Conservation (phyloP, 2,329 filamentous ascomycete species). For the Ascosphaera acerosa region DNA sequence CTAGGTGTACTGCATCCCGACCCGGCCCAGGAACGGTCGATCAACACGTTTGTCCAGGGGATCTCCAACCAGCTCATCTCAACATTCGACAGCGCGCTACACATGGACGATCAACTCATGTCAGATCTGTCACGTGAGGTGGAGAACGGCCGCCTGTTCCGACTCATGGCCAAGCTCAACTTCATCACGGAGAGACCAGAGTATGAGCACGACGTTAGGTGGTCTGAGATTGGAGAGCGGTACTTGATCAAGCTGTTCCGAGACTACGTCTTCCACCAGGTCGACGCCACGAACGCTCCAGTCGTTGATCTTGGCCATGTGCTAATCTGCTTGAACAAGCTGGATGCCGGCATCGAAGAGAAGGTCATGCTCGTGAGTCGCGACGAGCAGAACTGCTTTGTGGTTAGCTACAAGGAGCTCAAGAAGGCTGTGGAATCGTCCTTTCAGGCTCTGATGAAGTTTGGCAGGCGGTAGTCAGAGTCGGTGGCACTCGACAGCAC, state of each 20-base stretch:
- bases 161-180: slow-evolving; percentile 60
- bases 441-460: slow-evolving; percentile 31
- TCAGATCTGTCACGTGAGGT: slow-evolving; percentile 54
- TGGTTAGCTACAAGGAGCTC: slow-evolving; percentile 76
- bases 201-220: slow-evolving; percentile 47
- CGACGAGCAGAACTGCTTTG: slow-evolving; percentile 70
- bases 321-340: slow-evolving; percentile 62
- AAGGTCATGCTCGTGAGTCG: slow-evolving; percentile 63
- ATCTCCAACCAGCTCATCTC: slow-evolving; percentile 56
- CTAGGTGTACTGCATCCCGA: slow-evolving; percentile 37
- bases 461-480: slow-evolving; percentile 9
- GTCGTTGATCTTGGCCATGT: slow-evolving; percentile 76
- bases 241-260: slow-evolving; percentile 88
- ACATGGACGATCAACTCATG: slow-evolving; percentile 48
- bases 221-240: slow-evolving; percentile 80
- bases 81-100: slow-evolving; percentile 53
- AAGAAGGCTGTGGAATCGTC: slow-evolving; percentile 37
- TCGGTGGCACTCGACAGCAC: too few relatives aligned
- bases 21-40: slow-evolving; percentile 32
- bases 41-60: slow-evolving; percentile 53
- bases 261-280: slow-evolving; percentile 93
- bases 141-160: slow-evolving; percentile 67
- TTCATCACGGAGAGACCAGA: slow-evolving; percentile 78
- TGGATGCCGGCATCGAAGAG: slow-evolving; percentile 76
- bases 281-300: slow-evolving; percentile 60